Evolutionary conservation across 129 eudicot genomes (phyloP).

Genomic region (Calendula officinalis): DNA sequence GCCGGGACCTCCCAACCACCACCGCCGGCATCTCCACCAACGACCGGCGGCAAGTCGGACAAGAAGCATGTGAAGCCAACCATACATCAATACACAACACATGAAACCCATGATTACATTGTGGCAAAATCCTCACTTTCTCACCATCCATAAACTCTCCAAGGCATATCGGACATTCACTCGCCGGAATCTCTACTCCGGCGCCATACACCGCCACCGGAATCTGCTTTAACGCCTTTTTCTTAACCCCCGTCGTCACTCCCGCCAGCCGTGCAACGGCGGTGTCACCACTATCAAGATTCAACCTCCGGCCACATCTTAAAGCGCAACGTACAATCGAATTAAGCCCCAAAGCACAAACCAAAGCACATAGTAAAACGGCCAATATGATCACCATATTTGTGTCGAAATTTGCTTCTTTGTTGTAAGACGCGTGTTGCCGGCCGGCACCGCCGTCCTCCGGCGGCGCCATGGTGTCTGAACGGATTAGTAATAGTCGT

Average conservation of each 20-base stretch:
- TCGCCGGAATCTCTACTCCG: constrained; percentile 40
- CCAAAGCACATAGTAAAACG: constrained; percentile 55
- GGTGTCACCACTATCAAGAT: constrained; percentile 24
- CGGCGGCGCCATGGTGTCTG: constrained; percentile 14
- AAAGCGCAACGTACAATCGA: constrained; percentile 62
- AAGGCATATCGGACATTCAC: constrained; percentile 69
- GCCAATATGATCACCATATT: constrained; percentile 79
- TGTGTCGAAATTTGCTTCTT: constrained; percentile 60
- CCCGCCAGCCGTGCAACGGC: constrained; percentile 22
- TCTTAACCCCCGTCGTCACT: constrained; percentile 44
- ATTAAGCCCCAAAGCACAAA: constrained; percentile 70
- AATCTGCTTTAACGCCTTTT: constrained; percentile 46
- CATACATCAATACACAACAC: constrained; percentile 64
- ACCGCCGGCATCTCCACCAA: constrained; percentile 40
- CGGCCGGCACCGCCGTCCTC: constrained; percentile 11
- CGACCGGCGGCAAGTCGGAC: constrained; percentile 78
- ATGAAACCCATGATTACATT: constrained; percentile 74
- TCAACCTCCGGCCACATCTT: constrained; percentile 45
- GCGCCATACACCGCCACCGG: constrained; percentile 57
- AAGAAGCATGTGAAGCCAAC: constrained; percentile 68
- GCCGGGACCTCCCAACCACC: constrained; percentile 31
- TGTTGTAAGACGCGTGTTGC: constrained; percentile 17
- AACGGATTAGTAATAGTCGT: constrained; percentile 38
- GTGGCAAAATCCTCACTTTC: constrained; percentile 62
- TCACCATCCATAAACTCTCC: constrained; percentile 80